phyloP scores from a whole-genome alignment of 305 asterid genomes.

The Rubia occidens region DNA sequence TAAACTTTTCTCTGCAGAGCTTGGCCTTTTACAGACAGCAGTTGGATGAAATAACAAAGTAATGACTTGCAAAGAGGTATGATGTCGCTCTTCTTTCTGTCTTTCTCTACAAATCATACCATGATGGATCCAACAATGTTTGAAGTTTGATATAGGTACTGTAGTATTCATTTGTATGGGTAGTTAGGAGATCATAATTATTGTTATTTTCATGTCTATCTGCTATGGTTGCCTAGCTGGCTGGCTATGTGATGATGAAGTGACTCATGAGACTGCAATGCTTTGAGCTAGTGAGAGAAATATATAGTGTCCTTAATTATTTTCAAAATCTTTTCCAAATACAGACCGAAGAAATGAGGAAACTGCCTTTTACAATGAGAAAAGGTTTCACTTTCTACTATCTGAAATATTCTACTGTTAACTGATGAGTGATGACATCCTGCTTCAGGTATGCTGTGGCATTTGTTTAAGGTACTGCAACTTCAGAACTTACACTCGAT shows the following conservation, averaged over 20 bases:
- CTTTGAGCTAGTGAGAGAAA: neutral
- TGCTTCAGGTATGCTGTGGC: neutral
- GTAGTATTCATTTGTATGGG: neutral
- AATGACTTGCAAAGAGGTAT: slow-evolving; percentile 4
- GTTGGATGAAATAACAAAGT: slow-evolving; percentile 26
- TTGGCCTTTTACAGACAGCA: slow-evolving; percentile 44
- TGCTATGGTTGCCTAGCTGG: neutral
- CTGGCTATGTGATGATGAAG: neutral
- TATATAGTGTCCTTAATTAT: neutral
- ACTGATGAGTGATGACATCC: neutral
- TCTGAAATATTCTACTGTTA: neutral
- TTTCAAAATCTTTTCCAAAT: neutral
- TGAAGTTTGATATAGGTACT: neutral
- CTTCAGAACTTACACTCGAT: neutral
- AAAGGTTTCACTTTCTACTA: too few relatives aligned
- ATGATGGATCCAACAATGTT: neutral
- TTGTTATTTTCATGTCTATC: neutral
- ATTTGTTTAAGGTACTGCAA: neutral
- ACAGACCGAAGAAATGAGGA: neutral
- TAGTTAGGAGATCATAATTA: neutral
- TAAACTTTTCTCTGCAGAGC: slow-evolving; percentile 33
- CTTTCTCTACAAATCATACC: neutral
- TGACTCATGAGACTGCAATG: neutral
- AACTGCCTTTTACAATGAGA: neutral
- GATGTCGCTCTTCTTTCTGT: neutral